These are phyloP conservation scores for Jackrogersella multiformis DNA, from an alignment of 495 filamentous ascomycete species.

Conservation along the genomic window DNA sequence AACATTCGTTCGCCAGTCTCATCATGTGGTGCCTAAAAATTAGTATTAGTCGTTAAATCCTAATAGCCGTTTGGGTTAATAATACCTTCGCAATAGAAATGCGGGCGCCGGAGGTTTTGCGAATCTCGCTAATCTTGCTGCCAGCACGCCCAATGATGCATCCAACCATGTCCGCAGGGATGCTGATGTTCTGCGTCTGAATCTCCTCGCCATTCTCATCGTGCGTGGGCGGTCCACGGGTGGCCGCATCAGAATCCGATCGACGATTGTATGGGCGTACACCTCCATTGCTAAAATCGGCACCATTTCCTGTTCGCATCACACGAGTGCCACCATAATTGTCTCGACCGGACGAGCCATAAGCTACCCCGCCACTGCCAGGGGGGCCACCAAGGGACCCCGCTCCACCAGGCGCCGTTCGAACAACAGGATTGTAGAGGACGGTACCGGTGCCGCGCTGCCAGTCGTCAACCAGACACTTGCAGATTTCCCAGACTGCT, in stretches of 20 bases:
- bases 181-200: slow-evolving; percentile 99
- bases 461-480: slow-evolving; percentile 97
- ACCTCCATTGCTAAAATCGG: slow-evolving; percentile 91
- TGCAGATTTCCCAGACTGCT: slow-evolving; percentile 98
- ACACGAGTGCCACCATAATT: slow-evolving; percentile 72
- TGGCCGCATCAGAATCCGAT: slow-evolving; percentile 79
- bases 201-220: slow-evolving; percentile 97
- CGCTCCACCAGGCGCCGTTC: slow-evolving; percentile 71
- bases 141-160: slow-evolving; percentile 97
- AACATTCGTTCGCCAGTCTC: slow-evolving; percentile 99
- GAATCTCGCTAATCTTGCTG: slow-evolving; percentile 97
- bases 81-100: slow-evolving; percentile 94
- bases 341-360: slow-evolving; percentile 50
- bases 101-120: slow-evolving; percentile 91
- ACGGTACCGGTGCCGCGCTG: slow-evolving; percentile 96
- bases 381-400: slow-evolving; percentile 51
- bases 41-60: slow-evolving; percentile 14
- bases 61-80: background rate
- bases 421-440: slow-evolving; percentile 93
- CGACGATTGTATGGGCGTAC: slow-evolving; percentile 73
- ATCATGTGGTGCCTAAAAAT: slow-evolving; percentile 82
- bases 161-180: slow-evolving; percentile 98
- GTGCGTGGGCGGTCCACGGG: slow-evolving; percentile 77
- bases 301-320: slow-evolving; percentile 95
- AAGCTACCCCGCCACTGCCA: slow-evolving; percentile 51